These are phyloP conservation scores for Sambucus nigra DNA, from an alignment of 129 eudicot species.

Conservation along the genomic window DNA sequence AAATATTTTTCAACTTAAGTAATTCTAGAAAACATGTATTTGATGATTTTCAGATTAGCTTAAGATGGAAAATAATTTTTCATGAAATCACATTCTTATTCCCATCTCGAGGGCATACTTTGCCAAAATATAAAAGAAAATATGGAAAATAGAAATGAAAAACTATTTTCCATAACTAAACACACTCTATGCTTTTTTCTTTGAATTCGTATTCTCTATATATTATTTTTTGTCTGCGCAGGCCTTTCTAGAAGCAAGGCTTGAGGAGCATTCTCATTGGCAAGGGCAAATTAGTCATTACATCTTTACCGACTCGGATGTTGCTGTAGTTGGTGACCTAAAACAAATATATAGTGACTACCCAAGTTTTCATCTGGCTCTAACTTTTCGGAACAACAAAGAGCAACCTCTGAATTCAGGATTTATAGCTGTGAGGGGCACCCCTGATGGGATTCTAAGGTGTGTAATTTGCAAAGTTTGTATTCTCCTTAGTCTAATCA, in stretches of 20 bases:
- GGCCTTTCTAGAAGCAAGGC: slow-evolving; percentile 64
- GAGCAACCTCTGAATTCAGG: slow-evolving; percentile 95
- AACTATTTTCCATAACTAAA: too few relatives aligned
- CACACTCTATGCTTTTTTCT: too few relatives aligned
- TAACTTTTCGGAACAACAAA: slow-evolving; percentile 94
- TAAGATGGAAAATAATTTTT: too few relatives aligned
- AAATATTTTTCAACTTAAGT: too few relatives aligned
- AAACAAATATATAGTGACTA: slow-evolving; percentile 49
- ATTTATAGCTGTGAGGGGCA: slow-evolving; percentile 91
- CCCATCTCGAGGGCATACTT: too few relatives aligned
- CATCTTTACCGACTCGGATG: slow-evolving; percentile 82
- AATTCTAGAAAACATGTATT: too few relatives aligned
- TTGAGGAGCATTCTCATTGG: slow-evolving; percentile 39
- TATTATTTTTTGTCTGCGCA: slow-evolving; percentile 20
- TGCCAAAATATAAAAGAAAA: too few relatives aligned
- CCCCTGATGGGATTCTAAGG: slow-evolving; percentile 64
- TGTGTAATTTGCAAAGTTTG: too few relatives aligned
- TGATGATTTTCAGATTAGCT: too few relatives aligned
- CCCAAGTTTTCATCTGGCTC: slow-evolving; percentile 70
- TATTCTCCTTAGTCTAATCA: too few relatives aligned
- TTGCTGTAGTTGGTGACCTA: slow-evolving; percentile 75
- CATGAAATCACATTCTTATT: too few relatives aligned
- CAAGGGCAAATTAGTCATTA: slow-evolving; percentile 37
- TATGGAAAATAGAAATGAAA: too few relatives aligned
- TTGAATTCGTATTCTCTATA: background rate